These are phyloP conservation scores for Alternaria novae-zelandiae DNA, from an alignment of 2,329 filamentous ascomycete genomes.

Conservation along the genomic window DNA sequence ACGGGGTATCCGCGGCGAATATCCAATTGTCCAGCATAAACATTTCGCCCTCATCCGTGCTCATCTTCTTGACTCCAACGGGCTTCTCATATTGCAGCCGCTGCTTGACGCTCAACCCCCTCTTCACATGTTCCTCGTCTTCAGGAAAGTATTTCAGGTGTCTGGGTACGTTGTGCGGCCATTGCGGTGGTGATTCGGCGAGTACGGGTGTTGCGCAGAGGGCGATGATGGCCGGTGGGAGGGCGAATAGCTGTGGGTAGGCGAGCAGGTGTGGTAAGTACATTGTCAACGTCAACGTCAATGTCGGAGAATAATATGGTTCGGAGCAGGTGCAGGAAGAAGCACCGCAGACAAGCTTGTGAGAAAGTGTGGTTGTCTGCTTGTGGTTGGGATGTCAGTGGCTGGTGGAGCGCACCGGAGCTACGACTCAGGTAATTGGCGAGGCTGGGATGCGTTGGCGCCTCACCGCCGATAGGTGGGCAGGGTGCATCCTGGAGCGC, in stretches of 20 bases:
- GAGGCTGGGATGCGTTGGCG: constrained; percentile 45
- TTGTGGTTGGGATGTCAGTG: constrained; percentile 23
- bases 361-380: background rate
- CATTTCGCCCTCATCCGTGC: constrained; percentile 73
- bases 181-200: constrained; percentile 43
- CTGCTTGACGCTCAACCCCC: constrained; percentile 50
- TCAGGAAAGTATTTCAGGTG: constrained; percentile 57
- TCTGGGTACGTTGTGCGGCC: constrained; percentile 55
- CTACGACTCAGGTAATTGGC: constrained; percentile 36
- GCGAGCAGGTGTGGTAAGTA: constrained; percentile 24
- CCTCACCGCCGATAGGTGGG: constrained; percentile 24
- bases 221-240: constrained; percentile 39
- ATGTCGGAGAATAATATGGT: background rate
- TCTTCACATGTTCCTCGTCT: constrained; percentile 52
- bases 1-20: constrained; percentile 44
- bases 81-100: constrained; percentile 55
- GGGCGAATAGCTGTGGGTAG: constrained; percentile 33
- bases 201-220: constrained; percentile 29
- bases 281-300: background rate
- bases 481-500: constrained; percentile 20
- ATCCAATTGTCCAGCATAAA: constrained; percentile 72
- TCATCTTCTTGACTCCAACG: constrained; percentile 74
- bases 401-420: constrained; percentile 32
- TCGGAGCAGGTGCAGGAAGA: constrained; percentile 15
- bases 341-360: constrained; percentile 10